A percentile compares a stretch with the other conserved stretches of the same genome.
phyloP scores from a whole-genome alignment of 2,329 filamentous ascomycete species.

The Ophiostoma australiae region DNA sequence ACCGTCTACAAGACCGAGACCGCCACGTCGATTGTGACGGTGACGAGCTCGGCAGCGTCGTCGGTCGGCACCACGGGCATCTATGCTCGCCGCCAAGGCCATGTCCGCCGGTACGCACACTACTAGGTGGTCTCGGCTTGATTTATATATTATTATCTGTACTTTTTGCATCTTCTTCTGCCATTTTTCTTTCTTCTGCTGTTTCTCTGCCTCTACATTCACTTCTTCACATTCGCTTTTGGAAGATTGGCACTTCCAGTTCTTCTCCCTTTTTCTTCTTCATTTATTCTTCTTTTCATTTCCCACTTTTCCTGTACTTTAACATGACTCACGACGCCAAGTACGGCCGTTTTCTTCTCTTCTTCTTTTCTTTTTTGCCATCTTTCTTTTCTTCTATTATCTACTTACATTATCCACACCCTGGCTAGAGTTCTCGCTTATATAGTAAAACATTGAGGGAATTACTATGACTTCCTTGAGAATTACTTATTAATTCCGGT shows the following conservation, averaged over 20 bases:
- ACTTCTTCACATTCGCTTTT: not conserved
- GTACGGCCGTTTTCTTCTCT: not conserved
- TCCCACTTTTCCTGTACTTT: not conserved
- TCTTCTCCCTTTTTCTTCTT: not conserved
- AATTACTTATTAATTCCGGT: not conserved
- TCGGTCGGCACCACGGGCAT: not conserved
- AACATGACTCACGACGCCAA: not conserved
- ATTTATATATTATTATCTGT: not conserved
- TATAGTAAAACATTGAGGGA: not conserved
- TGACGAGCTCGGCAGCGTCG: not conserved
- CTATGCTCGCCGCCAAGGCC: not conserved
- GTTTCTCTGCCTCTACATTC: not conserved
- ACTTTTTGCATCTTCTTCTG: not conserved
- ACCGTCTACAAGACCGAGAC: constrained; percentile 8
- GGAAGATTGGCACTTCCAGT: not conserved
- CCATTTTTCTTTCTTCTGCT: not conserved
- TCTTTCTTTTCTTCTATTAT: not conserved
- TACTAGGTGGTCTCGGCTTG: not conserved
- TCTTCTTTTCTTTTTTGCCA: not conserved
- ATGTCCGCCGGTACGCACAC: not conserved
- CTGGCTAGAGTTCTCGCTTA: not conserved
- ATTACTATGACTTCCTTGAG: not conserved
- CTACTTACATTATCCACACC: not conserved
- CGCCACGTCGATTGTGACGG: not conserved
- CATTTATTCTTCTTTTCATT: not conserved